Base-by-base conservation (phyloP, 345 rosid species). In the Garcia nutans region DNA sequence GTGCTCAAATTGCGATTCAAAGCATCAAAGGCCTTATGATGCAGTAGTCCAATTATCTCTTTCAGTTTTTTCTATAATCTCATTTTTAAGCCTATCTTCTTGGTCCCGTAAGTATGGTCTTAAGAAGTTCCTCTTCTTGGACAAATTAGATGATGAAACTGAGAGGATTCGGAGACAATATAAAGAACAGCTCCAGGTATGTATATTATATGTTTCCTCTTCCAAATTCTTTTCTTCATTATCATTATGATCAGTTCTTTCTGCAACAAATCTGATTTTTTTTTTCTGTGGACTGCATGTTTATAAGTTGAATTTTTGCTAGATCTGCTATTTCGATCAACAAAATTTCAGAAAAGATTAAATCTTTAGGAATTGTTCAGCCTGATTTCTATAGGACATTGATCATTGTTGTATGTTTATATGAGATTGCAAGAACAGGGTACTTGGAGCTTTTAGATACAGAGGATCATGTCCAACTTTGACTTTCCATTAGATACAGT, bases 51-150 rank as follows among this genome's bases (percentile, higher is more conserved):
- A 94, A 82, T 33, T 88, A 16, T 94, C 97, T 2, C 89, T 94
- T 0, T 92, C 98, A 28, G 80, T 85, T 8, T 94, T 88, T 68
- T 91, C 96, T 1, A 79, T 88, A 26, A 82, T 92, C 72, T 91
- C 98, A 12, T 92, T 92, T 72, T 15, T 87, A 20, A 80, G 84
- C 78, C 85, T 94, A 26, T 80, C 96, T 22, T 45, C 69, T 47
- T 94, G 98, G 98, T 79, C 89, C 15, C 83, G 88, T 8, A 92
- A 85, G 82, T 92, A 86, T 47, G 97, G 98, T n/a, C 70, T 89
- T 76, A 66, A 84, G 74, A 85, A 79, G 79, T 91, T 94, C 69
- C 78, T 94, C 50, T 92, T 94, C 73, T 84, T 94, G 41, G 96
- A 94, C 77, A 94, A 89, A 83, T 68, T 92, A 28, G 72, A 76